These are phyloP conservation scores for Verruconis gallopava DNA, from an alignment of 2,329 filamentous ascomycete species.

Conservation along the genomic window DNA sequence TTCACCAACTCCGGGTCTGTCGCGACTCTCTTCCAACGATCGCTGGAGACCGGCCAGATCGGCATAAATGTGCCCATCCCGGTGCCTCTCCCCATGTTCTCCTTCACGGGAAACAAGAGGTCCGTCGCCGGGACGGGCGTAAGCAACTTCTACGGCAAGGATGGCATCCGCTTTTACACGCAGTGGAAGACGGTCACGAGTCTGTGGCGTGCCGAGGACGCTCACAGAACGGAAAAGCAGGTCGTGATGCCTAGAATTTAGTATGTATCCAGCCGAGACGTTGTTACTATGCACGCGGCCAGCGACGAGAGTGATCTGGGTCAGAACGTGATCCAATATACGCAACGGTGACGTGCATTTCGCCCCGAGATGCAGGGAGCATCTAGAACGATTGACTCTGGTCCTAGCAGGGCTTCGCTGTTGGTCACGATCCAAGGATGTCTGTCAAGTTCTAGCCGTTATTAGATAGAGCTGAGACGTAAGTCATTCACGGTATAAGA, in stretches of 20 bases:
- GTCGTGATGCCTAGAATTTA: conserved; percentile 91
- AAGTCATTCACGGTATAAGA: too few species aligned
- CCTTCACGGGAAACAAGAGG: conserved; percentile 63
- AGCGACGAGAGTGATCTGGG: too few species aligned
- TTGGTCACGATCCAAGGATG: too few species aligned
- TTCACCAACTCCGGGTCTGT: conserved; percentile 70
- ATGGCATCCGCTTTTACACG: conserved; percentile 88
- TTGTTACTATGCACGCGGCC: too few species aligned
- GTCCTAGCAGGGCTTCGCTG: too few species aligned
- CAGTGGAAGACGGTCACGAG: conserved; percentile 78
- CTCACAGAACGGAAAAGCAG: conserved; percentile 68
- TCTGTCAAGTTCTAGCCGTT: too few species aligned
- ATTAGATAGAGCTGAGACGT: too few species aligned
- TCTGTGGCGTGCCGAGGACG: conserved; percentile 77
- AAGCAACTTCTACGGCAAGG: conserved; percentile 89
- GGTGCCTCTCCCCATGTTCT: conserved; percentile 50
- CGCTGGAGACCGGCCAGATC: conserved; percentile 75
- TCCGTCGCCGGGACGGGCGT: conserved; percentile 82
- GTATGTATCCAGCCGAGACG: too few species aligned
- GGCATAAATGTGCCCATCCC: conserved; percentile 77
- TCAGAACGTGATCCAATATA: too few species aligned
- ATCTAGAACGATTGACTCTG: too few species aligned
- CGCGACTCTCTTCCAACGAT: conserved; percentile 63
- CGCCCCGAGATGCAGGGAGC: too few species aligned
- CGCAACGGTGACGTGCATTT: too few species aligned